Base-by-base conservation (phyloP, 805 yeast species). In the Candida arabinofermentans region DNA sequence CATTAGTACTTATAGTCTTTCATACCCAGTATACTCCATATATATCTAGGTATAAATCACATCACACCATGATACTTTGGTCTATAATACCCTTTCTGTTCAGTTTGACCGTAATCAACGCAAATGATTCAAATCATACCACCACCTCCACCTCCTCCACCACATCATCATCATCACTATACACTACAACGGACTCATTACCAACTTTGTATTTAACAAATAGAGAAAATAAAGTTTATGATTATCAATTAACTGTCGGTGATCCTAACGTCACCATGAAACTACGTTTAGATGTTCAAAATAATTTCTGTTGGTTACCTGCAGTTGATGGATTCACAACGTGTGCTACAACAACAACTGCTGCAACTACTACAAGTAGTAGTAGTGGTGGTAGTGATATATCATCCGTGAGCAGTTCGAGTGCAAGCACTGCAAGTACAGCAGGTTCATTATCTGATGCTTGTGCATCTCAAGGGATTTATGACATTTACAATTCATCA, bases 231-330 rank as follows among this genome's bases (percentile, higher is more conserved):
- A 42, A 42, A 34, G 56, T 57, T 5, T 61, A 40, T 33, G 64
- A 62, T 36, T 51, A 51, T 30, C 35, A 47, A 17, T 32, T 61
- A 2, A 24, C 47, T 8, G 44, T 64, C 1, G 67, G 67, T 2
- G 32, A 34, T 3, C 55, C 59, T 1, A 39, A 42, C 7, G 62
- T 61, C 44, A 34, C 48, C 2, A 10, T 59, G 23, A 42, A 26
- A 6, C 36, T 64, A 9, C 46, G 69, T 21, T 30, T 65, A 10
- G 69, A 65, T 42, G 40, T 63, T 2, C 39, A 45, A n/a, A 55
- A 57, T 26, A 61, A 55, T 7, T 47, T 47, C 16, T 22, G 59
- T 1, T 65, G 67, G 66, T 47, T 62, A 2, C 64, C 61, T 26
- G 62, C 53, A 17, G 37, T 45, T 5, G 40, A 41, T 17, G 46